Evolutionary conservation across 2,329 filamentous ascomycete species (phyloP).

Genomic region (Fusarium acutatum): DNA sequence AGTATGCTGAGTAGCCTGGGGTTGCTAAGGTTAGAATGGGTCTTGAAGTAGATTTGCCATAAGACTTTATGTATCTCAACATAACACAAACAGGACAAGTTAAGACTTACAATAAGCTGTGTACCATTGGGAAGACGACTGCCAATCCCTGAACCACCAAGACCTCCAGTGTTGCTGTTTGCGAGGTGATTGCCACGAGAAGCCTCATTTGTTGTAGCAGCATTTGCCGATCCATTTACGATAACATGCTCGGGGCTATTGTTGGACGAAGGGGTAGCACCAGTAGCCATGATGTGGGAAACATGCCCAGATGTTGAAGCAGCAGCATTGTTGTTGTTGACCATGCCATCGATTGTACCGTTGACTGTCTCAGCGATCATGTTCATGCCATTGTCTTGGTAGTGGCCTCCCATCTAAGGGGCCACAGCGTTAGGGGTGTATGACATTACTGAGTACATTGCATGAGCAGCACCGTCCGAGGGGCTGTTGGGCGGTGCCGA

Average conservation of each 20-base stretch:
- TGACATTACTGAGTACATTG: background rate
- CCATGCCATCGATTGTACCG: background rate
- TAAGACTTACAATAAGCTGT: conserved; percentile 17
- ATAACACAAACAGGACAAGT: background rate
- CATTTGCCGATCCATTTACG: background rate
- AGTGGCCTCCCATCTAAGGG: conserved; percentile 40
- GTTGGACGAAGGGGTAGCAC: background rate
- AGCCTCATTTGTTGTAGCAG: background rate
- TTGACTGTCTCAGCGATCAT: background rate
- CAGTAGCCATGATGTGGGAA: background rate
- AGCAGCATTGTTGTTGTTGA: background rate
- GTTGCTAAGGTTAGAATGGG: background rate
- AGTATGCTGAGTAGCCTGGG: background rate
- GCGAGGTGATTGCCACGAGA: background rate
- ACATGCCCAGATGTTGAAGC: background rate
- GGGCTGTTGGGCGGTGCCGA: conserved; percentile 33
- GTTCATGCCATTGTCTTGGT: background rate
- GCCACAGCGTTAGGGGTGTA: background rate
- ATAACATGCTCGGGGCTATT: background rate
- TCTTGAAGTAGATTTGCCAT: background rate
- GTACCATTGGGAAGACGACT: conserved; percentile 8
- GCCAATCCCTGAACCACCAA: background rate
- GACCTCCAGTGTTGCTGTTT: background rate
- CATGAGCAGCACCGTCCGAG: background rate
- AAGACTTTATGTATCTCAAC: background rate